Base-by-base conservation (phyloP, 2,329 filamentous ascomycete genomes). In the Thelonectria olida region DNA sequence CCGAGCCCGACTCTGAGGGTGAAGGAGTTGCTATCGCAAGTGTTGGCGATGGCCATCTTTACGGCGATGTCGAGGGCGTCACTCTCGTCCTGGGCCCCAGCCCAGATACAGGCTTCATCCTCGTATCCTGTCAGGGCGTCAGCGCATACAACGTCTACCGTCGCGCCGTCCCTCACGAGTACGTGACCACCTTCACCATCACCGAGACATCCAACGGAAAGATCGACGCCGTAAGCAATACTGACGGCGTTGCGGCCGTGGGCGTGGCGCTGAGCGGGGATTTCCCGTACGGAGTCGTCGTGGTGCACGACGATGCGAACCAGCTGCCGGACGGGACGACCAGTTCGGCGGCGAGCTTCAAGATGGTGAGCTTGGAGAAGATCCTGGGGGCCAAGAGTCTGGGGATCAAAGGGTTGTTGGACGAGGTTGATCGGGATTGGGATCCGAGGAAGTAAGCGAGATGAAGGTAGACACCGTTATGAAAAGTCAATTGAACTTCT, bases 241-340 rank as follows among this genome's bases (percentile, higher is more conserved):
- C 84, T 0, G 84, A 86, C 55, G 83, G 84, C 0, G 73, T 85
- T 25, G 63, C 82, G 0, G 83, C 80, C 0, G 80, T 85, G 4
- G 80, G 82, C 0, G 76, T 75, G 1, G 73, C 67, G 0, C 70
- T 85, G 38, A 81, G 81, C 27, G 66, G 64, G 17, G 74, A 76
- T 20, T 83, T 81, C 52, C 79, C 79, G 0, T 66, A 71, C 7
- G 83, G 84, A 0, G 45, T 86, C 22, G 66, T 86, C 2, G 82
- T 85, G 4, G 79, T 82, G 12, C 83, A 85, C 58, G 83, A 86
- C 62, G 84, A 86, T 69, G 80, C 81, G 3, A 86, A 86, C 58
- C 78, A 85, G 72, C 69, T 84, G 7, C 72, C 78, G 0, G 78
- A 69, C 6, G 82, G 82, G 0, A 76, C 78, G 4, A 83, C 81